These are phyloP conservation scores for Agrocybe praecox DNA, from an alignment of 768 basidiomycete genomes.

Conservation along the genomic window DNA sequence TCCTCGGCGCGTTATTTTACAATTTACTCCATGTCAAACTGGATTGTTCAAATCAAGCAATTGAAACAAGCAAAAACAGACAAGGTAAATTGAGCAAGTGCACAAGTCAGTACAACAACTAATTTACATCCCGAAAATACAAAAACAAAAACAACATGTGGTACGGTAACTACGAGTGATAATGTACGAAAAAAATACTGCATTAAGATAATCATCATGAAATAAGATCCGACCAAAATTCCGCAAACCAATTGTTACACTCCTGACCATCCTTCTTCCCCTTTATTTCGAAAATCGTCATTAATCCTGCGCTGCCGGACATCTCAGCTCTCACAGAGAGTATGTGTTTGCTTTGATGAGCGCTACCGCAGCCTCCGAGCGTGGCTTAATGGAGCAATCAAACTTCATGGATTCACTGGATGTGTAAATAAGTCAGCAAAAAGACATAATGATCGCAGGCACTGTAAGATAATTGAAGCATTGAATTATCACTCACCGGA, in stretches of 20 bases:
- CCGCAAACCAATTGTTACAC: no score
- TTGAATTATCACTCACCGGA: constrained; percentile 14
- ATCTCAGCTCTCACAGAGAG: neutral
- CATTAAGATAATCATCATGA: no score
- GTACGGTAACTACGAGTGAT: neutral
- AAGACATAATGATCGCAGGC: neutral
- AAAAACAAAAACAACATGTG: neutral
- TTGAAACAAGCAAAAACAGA: no score
- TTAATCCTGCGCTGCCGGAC: neutral
- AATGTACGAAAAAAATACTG: no score
- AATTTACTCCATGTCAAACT: no score
- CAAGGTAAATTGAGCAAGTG: no score
- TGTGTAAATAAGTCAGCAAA: neutral
- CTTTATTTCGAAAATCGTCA: no score
- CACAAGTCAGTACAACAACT: neutral
- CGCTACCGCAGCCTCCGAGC: constrained; percentile 13
- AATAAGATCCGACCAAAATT: no score
- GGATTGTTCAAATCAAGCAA: no score
- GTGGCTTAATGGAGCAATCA: constrained; percentile 14
- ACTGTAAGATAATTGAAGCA: neutral
- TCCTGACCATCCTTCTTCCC: no score
- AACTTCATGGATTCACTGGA: constrained; percentile 19
- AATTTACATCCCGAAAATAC: neutral
- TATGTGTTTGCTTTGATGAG: constrained; percentile 1
- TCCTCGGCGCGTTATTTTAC: no score